Percentiles rank a stretch among this genome's conserved stretches.
These are phyloP conservation scores for Colletotrichum liaoningense DNA, from an alignment of 2,329 filamentous ascomycete species.

Conservation along the genomic window DNA sequence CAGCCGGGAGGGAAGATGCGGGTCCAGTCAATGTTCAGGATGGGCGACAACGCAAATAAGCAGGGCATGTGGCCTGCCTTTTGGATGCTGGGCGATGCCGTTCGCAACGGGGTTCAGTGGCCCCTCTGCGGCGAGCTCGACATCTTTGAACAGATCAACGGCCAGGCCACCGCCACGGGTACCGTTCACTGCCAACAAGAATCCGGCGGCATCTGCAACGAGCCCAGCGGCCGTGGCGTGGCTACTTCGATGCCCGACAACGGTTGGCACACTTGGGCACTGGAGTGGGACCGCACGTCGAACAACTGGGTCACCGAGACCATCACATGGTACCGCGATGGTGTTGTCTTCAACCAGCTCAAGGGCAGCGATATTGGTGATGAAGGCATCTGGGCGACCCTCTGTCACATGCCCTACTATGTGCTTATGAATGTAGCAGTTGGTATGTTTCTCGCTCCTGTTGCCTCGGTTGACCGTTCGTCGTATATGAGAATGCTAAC, in stretches of 20 bases:
- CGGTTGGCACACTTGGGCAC: slow-evolving; percentile 61
- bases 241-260: slow-evolving; percentile 50
- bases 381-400: slow-evolving; percentile 57
- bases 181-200: slow-evolving; percentile 62
- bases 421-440: slow-evolving; percentile 68
- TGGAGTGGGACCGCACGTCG: slow-evolving; percentile 61
- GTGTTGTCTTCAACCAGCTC: slow-evolving; percentile 54
- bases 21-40: slow-evolving; percentile 58
- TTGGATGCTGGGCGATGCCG: slow-evolving; percentile 65
- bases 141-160: slow-evolving; percentile 68
- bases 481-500: background rate
- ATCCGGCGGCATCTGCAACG: slow-evolving; percentile 61
- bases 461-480: background rate
- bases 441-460: slow-evolving; percentile 50
- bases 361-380: slow-evolving; percentile 58
- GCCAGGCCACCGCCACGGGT: slow-evolving; percentile 56
- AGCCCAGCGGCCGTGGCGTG: slow-evolving; percentile 56
- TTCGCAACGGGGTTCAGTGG: slow-evolving; percentile 61
- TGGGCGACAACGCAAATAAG: slow-evolving; percentile 58
- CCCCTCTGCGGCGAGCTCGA: slow-evolving; percentile 67
- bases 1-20: slow-evolving; percentile 56
- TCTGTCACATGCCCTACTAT: slow-evolving; percentile 63
- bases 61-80: slow-evolving; percentile 70
- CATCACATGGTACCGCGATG: slow-evolving; percentile 64
- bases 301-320: slow-evolving; percentile 58